Evolutionary conservation across 257 asterid genomes (phyloP).

Genomic region (Asclepias syriaca): DNA sequence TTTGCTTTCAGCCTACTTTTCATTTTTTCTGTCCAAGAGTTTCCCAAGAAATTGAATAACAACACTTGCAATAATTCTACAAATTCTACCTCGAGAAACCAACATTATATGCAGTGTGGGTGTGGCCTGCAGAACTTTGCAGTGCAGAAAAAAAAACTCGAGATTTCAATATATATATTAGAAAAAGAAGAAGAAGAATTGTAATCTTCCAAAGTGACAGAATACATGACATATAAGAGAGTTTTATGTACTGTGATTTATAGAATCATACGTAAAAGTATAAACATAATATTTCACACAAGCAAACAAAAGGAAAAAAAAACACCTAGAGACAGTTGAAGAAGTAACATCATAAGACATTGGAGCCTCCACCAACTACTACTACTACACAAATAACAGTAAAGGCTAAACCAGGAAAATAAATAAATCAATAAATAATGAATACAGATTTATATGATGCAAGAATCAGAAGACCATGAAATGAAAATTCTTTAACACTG

Average conservation of each 20-base stretch:
- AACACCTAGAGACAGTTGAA: not conserved
- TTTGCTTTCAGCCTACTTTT: not conserved
- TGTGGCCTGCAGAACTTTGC: not conserved
- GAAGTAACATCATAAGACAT: conserved; percentile 7
- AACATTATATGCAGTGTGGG: not conserved
- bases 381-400: not conserved
- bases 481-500: conserved; percentile 6
- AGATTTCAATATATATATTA: too few species aligned
- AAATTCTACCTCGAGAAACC: not conserved
- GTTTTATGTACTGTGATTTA: not conserved
- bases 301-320: not conserved
- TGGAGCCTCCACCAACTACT: not conserved
- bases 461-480: not conserved
- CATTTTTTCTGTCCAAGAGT: not conserved
- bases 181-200: too few species aligned
- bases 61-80: not conserved
- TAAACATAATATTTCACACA: conserved; percentile 1
- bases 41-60: not conserved
- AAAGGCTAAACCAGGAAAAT: too few species aligned
- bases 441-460: not conserved
- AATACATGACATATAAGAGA: not conserved
- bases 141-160: too few species aligned
- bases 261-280: not conserved
- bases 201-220: too few species aligned
- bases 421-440: not conserved